phyloP scores from a whole-genome alignment of 2,329 filamentous ascomycete genomes.

The Cadophora luteo-olivacea region DNA sequence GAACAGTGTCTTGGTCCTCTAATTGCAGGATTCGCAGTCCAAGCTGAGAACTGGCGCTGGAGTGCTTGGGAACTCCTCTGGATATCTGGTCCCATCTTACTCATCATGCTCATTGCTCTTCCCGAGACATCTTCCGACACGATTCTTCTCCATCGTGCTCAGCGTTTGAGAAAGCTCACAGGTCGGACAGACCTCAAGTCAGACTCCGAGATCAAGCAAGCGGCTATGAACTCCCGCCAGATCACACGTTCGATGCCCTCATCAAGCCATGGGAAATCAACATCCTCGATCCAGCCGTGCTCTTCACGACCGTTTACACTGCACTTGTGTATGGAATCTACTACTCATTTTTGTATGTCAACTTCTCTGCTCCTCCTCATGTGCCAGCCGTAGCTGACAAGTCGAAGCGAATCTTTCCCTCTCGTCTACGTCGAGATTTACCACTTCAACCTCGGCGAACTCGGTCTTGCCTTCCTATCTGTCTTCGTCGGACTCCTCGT shows the following conservation, averaged over 20 bases:
- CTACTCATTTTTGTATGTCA: slow-evolving; percentile 56
- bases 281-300: slow-evolving; percentile 63
- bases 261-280: slow-evolving; percentile 64
- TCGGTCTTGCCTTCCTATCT: slow-evolving; percentile 64
- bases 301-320: slow-evolving; percentile 66
- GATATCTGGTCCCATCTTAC: slow-evolving; percentile 60
- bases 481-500: slow-evolving; percentile 60
- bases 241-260: slow-evolving; percentile 59
- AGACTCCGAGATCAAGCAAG: slow-evolving; percentile 67
- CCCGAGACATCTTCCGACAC: slow-evolving; percentile 65
- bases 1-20: slow-evolving; percentile 60
- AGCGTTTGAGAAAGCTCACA: slow-evolving; percentile 62
- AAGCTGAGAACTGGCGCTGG: slow-evolving; percentile 64
- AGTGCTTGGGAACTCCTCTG: slow-evolving; percentile 63
- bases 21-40: slow-evolving; percentile 62
- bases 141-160: slow-evolving; percentile 64
- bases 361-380: neutral
- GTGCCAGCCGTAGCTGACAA: slow-evolving; percentile 39
- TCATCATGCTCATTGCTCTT: slow-evolving; percentile 64
- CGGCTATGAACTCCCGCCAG: slow-evolving; percentile 50
- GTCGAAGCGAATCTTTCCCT: slow-evolving; percentile 61
- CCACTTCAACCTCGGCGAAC: slow-evolving; percentile 60
- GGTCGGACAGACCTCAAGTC: slow-evolving; percentile 59
- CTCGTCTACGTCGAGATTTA: slow-evolving; percentile 65
- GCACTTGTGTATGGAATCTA: slow-evolving; percentile 65